Evolutionary conservation across 108 stramenopile genomes (phyloP).

Genomic region (Seminavis robusta): DNA sequence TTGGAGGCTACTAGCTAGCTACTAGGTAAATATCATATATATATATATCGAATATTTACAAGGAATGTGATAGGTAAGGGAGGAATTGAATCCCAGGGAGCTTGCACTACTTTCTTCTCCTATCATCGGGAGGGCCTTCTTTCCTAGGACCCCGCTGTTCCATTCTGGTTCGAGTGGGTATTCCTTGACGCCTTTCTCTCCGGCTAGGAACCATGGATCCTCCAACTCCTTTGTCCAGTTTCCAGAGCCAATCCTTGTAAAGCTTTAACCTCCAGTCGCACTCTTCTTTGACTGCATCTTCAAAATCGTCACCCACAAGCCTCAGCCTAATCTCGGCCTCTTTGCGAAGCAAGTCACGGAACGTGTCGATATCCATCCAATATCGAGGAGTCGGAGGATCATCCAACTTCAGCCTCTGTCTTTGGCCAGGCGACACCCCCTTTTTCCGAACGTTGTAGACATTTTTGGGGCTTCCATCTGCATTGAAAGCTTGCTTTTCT

Average conservation of each 20-base stretch:
- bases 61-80: too few relatives aligned
- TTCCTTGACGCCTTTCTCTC: too few relatives aligned
- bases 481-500: neutral
- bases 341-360: slow-evolving; percentile 55
- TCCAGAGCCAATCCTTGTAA: slow-evolving; percentile 78
- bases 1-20: too few relatives aligned
- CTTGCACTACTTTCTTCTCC: too few relatives aligned
- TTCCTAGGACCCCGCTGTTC: too few relatives aligned
- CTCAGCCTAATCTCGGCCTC: slow-evolving; percentile 63
- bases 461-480: too few relatives aligned
- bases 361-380: slow-evolving; percentile 80
- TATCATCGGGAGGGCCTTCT: too few relatives aligned
- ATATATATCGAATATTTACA: too few relatives aligned
- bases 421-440: neutral
- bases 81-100: too few relatives aligned
- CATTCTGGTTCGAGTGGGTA: too few relatives aligned
- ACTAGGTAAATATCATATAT: too few relatives aligned
- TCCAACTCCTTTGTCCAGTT: slow-evolving; percentile 65
- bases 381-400: slow-evolving; percentile 47
- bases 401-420: neutral
- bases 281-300: slow-evolving; percentile 65
- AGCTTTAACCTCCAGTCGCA: slow-evolving; percentile 73
- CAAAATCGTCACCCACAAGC: slow-evolving; percentile 70
- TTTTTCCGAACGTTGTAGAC: neutral
- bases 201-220: slow-evolving; percentile 29